phyloP scores from a whole-genome alignment of 345 rosid species.

The Cardamine occulta region DNA sequence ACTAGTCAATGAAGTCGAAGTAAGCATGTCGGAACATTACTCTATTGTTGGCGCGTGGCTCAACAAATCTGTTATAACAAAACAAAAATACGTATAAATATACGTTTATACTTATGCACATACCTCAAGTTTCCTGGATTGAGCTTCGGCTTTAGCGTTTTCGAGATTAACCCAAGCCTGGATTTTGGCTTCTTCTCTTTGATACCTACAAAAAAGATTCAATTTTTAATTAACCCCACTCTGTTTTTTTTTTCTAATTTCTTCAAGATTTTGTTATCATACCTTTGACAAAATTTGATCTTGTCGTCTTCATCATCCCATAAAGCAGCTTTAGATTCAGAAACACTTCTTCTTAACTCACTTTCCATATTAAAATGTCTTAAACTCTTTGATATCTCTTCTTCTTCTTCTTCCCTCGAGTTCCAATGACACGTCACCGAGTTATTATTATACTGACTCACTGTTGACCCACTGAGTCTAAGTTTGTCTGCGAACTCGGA shows the following conservation, averaged over 20 bases:
- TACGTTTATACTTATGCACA: background rate
- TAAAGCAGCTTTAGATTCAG: constrained; percentile 62
- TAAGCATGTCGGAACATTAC: constrained; percentile 11
- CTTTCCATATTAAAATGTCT: constrained; percentile 71
- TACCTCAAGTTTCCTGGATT: constrained; percentile 86
- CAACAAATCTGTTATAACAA: constrained; percentile 46
- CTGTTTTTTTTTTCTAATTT: constrained; percentile 3
- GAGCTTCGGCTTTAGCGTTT: constrained; percentile 97
- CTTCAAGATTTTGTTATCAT: background rate
- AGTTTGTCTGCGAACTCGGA: constrained; percentile 69
- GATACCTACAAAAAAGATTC: constrained; percentile 53
- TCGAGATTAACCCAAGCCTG: constrained; percentile 96
- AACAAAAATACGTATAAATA: constrained; percentile 22
- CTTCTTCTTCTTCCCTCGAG: constrained; percentile 92
- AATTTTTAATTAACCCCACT: background rate
- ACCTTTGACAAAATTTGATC: constrained; percentile 86
- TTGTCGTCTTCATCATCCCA: constrained; percentile 88
- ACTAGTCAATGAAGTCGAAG: constrained; percentile 52
- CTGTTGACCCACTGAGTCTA: constrained; percentile 49
- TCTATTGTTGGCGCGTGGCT: constrained; percentile 55
- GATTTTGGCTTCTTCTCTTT: constrained; percentile 92
- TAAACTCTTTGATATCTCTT: constrained; percentile 82
- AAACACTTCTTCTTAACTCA: constrained; percentile 54
- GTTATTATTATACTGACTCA: constrained; percentile 56
- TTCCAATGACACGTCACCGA: constrained; percentile 77